phyloP scores from a whole-genome alignment of 768 basidiomycete species.

The Trametopsis cervina region DNA sequence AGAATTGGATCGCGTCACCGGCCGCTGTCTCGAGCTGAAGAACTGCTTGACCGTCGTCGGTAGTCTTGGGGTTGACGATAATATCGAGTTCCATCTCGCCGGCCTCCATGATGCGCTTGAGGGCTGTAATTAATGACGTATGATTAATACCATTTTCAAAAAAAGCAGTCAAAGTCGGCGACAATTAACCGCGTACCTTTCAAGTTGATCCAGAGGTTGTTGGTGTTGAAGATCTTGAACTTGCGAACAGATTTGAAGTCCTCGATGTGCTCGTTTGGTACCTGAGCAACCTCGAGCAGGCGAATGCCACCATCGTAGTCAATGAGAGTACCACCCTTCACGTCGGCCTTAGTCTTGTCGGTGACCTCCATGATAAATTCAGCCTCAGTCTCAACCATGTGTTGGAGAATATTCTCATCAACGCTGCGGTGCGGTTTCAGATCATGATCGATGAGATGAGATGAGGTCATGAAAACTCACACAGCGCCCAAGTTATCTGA shows the following conservation, averaged over 20 bases:
- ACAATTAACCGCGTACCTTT: slow-evolving; percentile 25
- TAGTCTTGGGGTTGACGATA: slow-evolving; percentile 68
- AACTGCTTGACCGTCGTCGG: slow-evolving; percentile 63
- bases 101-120: slow-evolving; percentile 69
- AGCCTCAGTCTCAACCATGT: slow-evolving; percentile 57
- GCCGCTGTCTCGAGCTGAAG: slow-evolving; percentile 77
- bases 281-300: slow-evolving; percentile 73
- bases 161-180: background rate
- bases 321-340: slow-evolving; percentile 68
- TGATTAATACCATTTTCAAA: background rate
- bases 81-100: slow-evolving; percentile 72
- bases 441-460: background rate
- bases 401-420: slow-evolving; percentile 57
- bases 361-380: slow-evolving; percentile 76
- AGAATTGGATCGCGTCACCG: slow-evolving; percentile 71
- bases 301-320: slow-evolving; percentile 62
- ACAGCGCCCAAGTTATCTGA: slow-evolving; percentile 71
- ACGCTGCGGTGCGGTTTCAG: slow-evolving; percentile 33
- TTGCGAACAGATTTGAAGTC: slow-evolving; percentile 73
- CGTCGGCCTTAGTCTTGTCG: slow-evolving; percentile 79
- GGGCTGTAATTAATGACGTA: slow-evolving; percentile 29
- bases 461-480: slow-evolving; percentile 24
- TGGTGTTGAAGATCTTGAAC: slow-evolving; percentile 80
- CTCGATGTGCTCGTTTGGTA: slow-evolving; percentile 63
- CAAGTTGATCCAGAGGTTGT: slow-evolving; percentile 56